Evolutionary conservation across 805 yeast species (phyloP), one percentile per base, ranked within the genome.

Genomic region (Teunomyces pallodes): DNA sequence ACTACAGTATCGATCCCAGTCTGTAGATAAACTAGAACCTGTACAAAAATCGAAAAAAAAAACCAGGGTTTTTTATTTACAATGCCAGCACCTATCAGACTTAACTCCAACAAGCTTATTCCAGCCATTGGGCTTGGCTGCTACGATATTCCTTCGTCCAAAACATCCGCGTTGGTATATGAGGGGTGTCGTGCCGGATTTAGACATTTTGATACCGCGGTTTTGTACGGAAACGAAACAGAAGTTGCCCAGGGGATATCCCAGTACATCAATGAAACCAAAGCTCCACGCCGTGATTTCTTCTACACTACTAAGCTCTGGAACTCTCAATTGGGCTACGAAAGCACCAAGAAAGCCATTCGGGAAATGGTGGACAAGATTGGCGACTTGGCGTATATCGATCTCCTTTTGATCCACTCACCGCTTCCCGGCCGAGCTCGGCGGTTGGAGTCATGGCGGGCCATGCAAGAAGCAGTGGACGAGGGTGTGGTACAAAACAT

Each of bases 121-220:
- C 82, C 83, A 4, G 63, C 72, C 9, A 63, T 79, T 46, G 84
- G 79, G 1, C 62, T 78, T 26, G 84, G 84, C 0, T 70, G 79
- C 26, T 78, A 79, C 69, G 72, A 72, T 29, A 57, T 74, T 8
- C 65, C 74, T 6, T 43, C 46, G 12, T 54, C 58, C n/a, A 50
- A 42, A 20, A 75, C 81, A 1, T 53, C 62, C 1, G 59, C 65
- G 6, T 60, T 76, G 24, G 84, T 84, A 10, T 73, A 72, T 54
- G 72, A 77, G 38, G 92, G 91, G 10, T 69, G 85, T 50, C 74
- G 80, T 59, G 70, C 74, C 7, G 91, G 91, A 9, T 83, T 84
- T 64, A 76, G 84, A 52, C 89, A 83, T 61, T 83, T 87, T 55
- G 95, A 87, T 63, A 81, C 90, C 8, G 94, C 94, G 2, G 80